phyloP scores from a whole-genome alignment of 2,329 filamentous ascomycete species.

The Leptoxyphium fumago region DNA sequence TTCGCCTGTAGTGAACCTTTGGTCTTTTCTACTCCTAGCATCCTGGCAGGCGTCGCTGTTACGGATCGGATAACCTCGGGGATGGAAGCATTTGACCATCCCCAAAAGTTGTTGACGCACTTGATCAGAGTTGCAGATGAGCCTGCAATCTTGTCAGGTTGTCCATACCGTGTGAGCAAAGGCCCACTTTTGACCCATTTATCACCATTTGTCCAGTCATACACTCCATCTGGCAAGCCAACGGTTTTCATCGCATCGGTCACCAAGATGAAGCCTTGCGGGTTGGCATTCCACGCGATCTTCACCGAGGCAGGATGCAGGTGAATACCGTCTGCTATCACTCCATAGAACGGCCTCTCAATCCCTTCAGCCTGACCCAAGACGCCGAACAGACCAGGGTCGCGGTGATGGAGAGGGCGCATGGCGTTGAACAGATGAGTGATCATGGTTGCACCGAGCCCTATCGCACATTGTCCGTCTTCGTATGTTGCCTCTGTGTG shows the following conservation, averaged over 20 bases:
- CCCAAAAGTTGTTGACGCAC: constrained; percentile 68
- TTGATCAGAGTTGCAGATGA: constrained; percentile 47
- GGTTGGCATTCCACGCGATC: constrained; percentile 77
- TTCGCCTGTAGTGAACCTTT: constrained; percentile 45
- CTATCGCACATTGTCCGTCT: constrained; percentile 55
- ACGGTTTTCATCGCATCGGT: constrained; percentile 86
- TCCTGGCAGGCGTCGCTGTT: constrained; percentile 60
- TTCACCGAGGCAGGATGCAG: constrained; percentile 77
- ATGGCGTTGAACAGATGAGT: constrained; percentile 93
- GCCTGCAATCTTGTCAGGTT: constrained; percentile 54
- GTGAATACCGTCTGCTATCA: constrained; percentile 85
- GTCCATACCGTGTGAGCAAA: constrained; percentile 61
- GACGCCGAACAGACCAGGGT: constrained; percentile 79
- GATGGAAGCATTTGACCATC: constrained; percentile 55
- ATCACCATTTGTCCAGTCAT: constrained; percentile 69
- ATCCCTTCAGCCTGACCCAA: constrained; percentile 43
- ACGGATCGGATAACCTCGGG: constrained; percentile 57
- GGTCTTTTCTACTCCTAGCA: constrained; percentile 51
- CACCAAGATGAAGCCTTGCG: constrained; percentile 71
- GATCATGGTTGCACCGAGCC: constrained; percentile 72
- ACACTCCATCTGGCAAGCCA: constrained; percentile 68
- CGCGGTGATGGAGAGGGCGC: constrained; percentile 77
- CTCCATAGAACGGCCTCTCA: constrained; percentile 63
- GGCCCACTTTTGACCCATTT: constrained; percentile 55
- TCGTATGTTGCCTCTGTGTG: constrained; percentile 83